These are phyloP conservation scores for Elongisporangium prolatum DNA, from an alignment of 352 stramenopile species.

Conservation along the genomic window DNA sequence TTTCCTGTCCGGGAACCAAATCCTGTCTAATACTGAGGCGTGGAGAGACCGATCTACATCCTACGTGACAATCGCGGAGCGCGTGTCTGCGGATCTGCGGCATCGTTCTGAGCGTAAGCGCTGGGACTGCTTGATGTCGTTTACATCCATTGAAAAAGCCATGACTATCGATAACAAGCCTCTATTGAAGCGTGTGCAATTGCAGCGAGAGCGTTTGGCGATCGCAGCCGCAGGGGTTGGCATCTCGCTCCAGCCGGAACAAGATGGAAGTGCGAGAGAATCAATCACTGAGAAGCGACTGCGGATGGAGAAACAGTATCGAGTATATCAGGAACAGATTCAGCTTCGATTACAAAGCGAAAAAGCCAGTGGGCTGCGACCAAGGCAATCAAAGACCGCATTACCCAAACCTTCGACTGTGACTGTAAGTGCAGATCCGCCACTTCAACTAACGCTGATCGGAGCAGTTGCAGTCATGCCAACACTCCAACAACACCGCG, in stretches of 20 bases:
- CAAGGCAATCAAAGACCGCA: background rate
- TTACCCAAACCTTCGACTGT: background rate
- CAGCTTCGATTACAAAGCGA: conserved; percentile 7
- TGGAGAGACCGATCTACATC: conserved; percentile 40
- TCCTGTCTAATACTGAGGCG: conserved; percentile 15
- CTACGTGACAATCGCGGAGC: conserved; percentile 39
- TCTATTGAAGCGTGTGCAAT: conserved; percentile 21
- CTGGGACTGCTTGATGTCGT: conserved; percentile 33
- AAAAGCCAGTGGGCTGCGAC: background rate
- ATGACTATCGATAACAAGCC: background rate
- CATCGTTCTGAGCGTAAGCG: conserved; percentile 23
- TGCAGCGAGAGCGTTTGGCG: conserved; percentile 15
- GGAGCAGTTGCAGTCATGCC: background rate
- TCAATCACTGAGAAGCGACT: conserved; percentile 14
- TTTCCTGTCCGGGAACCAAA: background rate
- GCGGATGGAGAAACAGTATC: conserved; percentile 10
- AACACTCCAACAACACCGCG: background rate
- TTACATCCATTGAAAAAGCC: conserved; percentile 17
- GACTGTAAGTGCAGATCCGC: background rate
- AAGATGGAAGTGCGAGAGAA: background rate
- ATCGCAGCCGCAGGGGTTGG: background rate
- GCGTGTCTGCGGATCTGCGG: conserved; percentile 21
- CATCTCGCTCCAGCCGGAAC: background rate
- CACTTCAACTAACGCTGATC: background rate
- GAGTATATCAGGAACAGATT: conserved; percentile 19